A percentile compares a stretch with the other conserved stretches of the same genome.
Evolutionary conservation across 2,329 filamentous ascomycete species (phyloP).

Genomic region (Nothophaeocryptopus gaeumannii): DNA sequence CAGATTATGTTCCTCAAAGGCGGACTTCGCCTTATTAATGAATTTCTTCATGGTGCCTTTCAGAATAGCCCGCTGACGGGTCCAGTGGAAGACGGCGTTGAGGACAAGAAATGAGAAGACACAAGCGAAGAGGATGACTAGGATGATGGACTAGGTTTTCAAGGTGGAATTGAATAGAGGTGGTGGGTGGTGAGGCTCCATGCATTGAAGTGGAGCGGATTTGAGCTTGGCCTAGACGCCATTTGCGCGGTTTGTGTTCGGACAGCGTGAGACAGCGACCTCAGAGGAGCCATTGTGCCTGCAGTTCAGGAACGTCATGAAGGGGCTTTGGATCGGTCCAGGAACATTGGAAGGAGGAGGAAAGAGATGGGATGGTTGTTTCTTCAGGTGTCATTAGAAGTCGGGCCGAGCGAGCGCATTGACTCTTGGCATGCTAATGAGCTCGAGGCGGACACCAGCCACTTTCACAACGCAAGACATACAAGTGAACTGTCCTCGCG

Average conservation of each 20-base stretch:
- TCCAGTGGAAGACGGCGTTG: constrained; percentile 11
- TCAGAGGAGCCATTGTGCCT: too few relatives aligned
- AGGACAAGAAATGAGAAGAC: constrained; percentile 18
- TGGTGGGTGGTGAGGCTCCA: background rate
- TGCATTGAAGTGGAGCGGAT: constrained; percentile 5
- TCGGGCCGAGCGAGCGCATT: too few relatives aligned
- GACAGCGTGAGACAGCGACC: too few relatives aligned
- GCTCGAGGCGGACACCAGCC: too few relatives aligned
- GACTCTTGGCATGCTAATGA: too few relatives aligned
- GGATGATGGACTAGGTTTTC: constrained; percentile 15
- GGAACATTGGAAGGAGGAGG: too few relatives aligned
- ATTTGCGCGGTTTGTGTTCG: background rate
- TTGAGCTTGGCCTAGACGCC: constrained; percentile 7
- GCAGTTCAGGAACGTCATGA: background rate
- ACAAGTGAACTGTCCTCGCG: too few relatives aligned
- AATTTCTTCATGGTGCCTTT: constrained; percentile 37
- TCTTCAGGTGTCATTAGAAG: too few relatives aligned
- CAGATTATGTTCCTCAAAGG: constrained; percentile 27
- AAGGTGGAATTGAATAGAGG: background rate
- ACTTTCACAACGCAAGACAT: too few relatives aligned
- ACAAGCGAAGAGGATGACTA: constrained; percentile 21
- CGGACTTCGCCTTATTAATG: constrained; percentile 37
- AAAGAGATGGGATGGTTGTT: too few relatives aligned
- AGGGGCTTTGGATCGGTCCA: too few relatives aligned
- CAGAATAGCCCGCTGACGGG: constrained; percentile 5